These are phyloP conservation scores for Zasmidium citrigriseum DNA, from an alignment of 2,329 filamentous ascomycete species.

Conservation along the genomic window DNA sequence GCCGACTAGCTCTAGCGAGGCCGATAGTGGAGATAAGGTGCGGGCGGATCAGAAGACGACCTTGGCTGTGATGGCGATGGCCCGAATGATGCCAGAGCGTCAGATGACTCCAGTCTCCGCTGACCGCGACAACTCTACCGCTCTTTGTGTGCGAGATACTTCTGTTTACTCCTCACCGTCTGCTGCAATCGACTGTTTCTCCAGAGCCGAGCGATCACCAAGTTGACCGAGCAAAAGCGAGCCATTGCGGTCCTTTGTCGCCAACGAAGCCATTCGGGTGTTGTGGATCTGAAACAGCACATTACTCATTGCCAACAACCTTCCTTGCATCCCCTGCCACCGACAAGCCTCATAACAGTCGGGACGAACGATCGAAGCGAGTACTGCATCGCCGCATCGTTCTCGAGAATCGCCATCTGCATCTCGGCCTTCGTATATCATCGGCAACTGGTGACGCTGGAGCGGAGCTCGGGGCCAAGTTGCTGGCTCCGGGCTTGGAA, in stretches of 20 bases:
- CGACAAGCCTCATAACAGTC: neutral
- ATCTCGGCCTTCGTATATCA: neutral
- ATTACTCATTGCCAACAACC: slow-evolving; percentile 4
- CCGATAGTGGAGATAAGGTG: neutral
- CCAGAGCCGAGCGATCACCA: no score
- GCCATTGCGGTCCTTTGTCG: slow-evolving; percentile 14
- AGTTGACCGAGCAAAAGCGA: neutral
- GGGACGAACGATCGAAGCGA: neutral
- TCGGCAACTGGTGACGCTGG: neutral
- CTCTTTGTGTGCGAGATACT: neutral
- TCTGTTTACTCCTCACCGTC: neutral
- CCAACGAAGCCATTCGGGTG: slow-evolving; percentile 17
- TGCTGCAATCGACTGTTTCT: no score
- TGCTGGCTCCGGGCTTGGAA: slow-evolving; percentile 26
- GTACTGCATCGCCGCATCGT: neutral
- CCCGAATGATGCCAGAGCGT: neutral
- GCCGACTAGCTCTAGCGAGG: no score
- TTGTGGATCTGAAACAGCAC: slow-evolving; percentile 18
- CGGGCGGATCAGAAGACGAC: no score
- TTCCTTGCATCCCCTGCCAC: slow-evolving; percentile 3
- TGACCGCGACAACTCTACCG: neutral
- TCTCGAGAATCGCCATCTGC: neutral
- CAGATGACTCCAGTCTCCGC: neutral
- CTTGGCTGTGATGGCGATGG: no score
- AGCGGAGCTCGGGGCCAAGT: slow-evolving; percentile 24